phyloP scores from a whole-genome alignment of 2,329 filamentous ascomycete species.

The Ophiognomonia clavigignenti-juglandacearum region DNA sequence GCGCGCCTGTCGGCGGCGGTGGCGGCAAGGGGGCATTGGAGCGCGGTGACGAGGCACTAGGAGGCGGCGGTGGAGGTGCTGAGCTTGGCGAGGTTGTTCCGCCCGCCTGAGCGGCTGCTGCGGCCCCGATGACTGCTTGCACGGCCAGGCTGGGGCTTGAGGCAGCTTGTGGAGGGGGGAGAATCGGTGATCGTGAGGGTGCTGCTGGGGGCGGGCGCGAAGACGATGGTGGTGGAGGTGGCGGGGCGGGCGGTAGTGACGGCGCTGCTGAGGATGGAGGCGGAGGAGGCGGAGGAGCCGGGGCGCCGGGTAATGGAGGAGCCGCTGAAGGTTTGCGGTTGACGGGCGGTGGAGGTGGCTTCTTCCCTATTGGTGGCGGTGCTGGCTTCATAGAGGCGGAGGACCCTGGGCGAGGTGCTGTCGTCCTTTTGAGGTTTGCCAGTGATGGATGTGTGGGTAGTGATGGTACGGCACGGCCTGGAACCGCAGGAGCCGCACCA shows the following conservation, averaged over 20 bases:
- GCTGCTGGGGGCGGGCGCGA: conserved; percentile 31
- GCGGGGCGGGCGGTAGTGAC: conserved; percentile 35
- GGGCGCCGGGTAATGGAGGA: conserved; percentile 25
- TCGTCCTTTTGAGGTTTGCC: conserved; percentile 56
- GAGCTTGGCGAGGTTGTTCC: conserved; percentile 23
- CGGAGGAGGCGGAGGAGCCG: conserved; percentile 33
- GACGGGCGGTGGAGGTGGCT: conserved; percentile 59
- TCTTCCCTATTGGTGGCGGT: conserved; percentile 75
- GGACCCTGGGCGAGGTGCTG: conserved; percentile 53
- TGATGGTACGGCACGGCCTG: conserved; percentile 47
- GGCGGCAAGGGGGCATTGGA: conserved; percentile 33
- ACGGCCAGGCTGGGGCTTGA: conserved; percentile 31
- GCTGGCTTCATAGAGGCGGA: conserved; percentile 61
- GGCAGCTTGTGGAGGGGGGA: conserved; percentile 23
- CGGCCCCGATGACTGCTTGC: conserved; percentile 35
- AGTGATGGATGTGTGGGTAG: conserved; percentile 49
- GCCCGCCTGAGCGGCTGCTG: conserved; percentile 20
- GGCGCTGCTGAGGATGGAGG: conserved; percentile 35
- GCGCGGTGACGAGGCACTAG: conserved; percentile 30
- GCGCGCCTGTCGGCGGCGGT: conserved; percentile 28
- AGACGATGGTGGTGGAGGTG: conserved; percentile 30
- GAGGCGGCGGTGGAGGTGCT: conserved; percentile 31
- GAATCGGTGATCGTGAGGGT: conserved; percentile 27
- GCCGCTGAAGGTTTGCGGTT: conserved; percentile 52
- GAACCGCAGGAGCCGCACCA: conserved; percentile 53